phyloP scores from a whole-genome alignment of 2,329 filamentous ascomycete genomes.

The Ascochyta pisi region DNA sequence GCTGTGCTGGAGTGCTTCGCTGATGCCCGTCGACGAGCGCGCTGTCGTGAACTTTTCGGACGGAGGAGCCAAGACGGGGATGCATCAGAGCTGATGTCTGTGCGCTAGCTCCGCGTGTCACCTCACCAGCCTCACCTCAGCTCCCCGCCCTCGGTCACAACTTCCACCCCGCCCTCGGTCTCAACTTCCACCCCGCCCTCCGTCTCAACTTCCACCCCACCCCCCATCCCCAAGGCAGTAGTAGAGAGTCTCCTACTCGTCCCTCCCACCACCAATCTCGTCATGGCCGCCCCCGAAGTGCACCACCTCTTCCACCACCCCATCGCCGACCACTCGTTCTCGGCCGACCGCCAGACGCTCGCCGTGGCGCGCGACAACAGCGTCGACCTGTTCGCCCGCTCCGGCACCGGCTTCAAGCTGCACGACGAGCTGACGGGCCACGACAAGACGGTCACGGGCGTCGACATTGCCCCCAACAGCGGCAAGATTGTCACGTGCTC shows the following conservation, averaged over 20 bases:
- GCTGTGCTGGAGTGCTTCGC: background rate
- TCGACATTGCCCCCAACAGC: constrained; percentile 89
- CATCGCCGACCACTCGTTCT: constrained; percentile 98
- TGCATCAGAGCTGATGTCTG: background rate
- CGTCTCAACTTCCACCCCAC: background rate
- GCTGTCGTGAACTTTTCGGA: constrained; percentile 38
- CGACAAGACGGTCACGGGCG: constrained; percentile 94
- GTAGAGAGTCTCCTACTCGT: constrained; percentile 96
- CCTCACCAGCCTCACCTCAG: background rate
- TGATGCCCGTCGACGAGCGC: background rate
- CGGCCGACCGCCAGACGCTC: constrained; percentile 83
- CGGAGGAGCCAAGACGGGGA: constrained; percentile 35
- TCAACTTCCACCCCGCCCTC: constrained; percentile 74
- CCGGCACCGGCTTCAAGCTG: constrained; percentile 77
- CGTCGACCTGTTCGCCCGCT: constrained; percentile 83
- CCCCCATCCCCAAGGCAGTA: constrained; percentile 49
- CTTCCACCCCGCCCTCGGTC: background rate
- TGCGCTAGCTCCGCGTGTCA: background rate
- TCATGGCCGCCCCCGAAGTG: constrained; percentile 86
- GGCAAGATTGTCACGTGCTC: constrained; percentile 98
- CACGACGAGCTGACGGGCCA: constrained; percentile 95
- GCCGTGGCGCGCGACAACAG: constrained; percentile 90
- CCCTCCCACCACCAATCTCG: constrained; percentile 34
- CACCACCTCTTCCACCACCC: constrained; percentile 97
- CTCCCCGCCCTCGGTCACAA: background rate